Conservation (phyloP, 2,329 filamentous ascomycete genomes). For the Sporothrix dimorphospora region DNA sequence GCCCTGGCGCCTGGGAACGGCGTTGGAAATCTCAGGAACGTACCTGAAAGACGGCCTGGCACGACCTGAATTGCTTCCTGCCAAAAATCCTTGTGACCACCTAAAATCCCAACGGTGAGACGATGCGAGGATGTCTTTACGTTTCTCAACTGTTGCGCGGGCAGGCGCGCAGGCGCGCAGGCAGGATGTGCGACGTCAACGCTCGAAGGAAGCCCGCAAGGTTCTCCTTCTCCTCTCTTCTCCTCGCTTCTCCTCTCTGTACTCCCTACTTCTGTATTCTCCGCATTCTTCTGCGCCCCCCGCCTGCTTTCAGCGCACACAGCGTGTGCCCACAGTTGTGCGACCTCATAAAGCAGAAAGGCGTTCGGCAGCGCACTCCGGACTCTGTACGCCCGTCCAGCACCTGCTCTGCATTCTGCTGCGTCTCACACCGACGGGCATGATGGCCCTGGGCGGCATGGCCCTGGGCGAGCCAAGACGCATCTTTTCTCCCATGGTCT, state of each 20-base stretch:
- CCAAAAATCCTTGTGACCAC: background rate
- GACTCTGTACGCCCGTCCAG: background rate
- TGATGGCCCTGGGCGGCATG: background rate
- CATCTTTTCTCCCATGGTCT: too few species aligned
- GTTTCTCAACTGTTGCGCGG: background rate
- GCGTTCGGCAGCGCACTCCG: background rate
- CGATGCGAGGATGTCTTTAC: background rate
- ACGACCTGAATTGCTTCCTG: background rate
- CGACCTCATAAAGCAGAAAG: background rate
- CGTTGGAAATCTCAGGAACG: background rate
- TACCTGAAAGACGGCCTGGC: background rate
- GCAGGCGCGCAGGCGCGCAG: background rate
- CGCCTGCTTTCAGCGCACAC: background rate
- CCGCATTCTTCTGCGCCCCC: background rate
- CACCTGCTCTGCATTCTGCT: background rate
- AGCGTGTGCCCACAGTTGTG: background rate
- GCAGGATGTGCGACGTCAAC: background rate
- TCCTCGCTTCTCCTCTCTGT: too few species aligned
- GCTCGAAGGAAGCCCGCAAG: background rate
- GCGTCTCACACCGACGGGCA: slow-evolving; percentile 17
- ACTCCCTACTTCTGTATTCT: background rate
- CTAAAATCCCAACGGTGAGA: background rate
- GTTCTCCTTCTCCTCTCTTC: background rate
- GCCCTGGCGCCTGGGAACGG: background rate
- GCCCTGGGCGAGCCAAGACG: too few species aligned